phyloP scores from a whole-genome alignment of 345 rosid genomes.

The Moringa oleifera region DNA sequence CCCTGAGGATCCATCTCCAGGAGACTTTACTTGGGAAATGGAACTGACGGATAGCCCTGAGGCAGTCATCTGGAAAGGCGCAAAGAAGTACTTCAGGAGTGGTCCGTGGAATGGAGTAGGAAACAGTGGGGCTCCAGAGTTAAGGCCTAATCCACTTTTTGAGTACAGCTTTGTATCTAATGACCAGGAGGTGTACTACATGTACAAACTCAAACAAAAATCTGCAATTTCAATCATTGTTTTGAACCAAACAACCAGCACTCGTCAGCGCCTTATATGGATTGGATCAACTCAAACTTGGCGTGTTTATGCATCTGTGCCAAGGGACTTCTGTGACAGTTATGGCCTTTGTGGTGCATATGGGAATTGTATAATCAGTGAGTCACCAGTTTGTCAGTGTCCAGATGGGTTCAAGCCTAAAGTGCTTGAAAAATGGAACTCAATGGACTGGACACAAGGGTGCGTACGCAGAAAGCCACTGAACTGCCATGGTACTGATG shows the following conservation, averaged over 20 bases:
- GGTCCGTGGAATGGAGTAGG: slow-evolving; percentile 41
- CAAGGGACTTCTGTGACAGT: not conserved
- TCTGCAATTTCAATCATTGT: slow-evolving; percentile 18
- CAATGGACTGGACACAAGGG: slow-evolving; percentile 38
- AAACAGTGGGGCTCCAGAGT: slow-evolving; percentile 28
- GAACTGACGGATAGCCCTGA: slow-evolving; percentile 32
- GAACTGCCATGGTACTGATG: slow-evolving; percentile 26
- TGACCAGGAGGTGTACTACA: slow-evolving; percentile 24
- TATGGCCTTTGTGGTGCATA: not conserved
- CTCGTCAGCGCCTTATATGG: slow-evolving; percentile 22
- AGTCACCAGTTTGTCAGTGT: slow-evolving; percentile 16
- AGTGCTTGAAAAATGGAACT: slow-evolving; percentile 23
- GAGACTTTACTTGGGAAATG: slow-evolving; percentile 18
- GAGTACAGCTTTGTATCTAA: slow-evolving; percentile 16
- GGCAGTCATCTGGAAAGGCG: slow-evolving; percentile 13
- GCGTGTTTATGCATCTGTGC: slow-evolving; percentile 21
- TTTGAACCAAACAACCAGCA: slow-evolving; percentile 16
- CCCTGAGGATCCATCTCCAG: slow-evolving; percentile 32
- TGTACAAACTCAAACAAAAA: slow-evolving; percentile 10
- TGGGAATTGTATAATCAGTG: not conserved
- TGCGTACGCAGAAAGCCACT: slow-evolving; percentile 28
- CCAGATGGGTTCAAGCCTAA: slow-evolving; percentile 33
- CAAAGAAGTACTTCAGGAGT: slow-evolving; percentile 14
- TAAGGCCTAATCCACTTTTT: slow-evolving; percentile 20
- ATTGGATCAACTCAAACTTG: slow-evolving; percentile 20